phyloP scores from a whole-genome alignment of 352 stramenopile species.

The Globisporangium alternatum region DNA sequence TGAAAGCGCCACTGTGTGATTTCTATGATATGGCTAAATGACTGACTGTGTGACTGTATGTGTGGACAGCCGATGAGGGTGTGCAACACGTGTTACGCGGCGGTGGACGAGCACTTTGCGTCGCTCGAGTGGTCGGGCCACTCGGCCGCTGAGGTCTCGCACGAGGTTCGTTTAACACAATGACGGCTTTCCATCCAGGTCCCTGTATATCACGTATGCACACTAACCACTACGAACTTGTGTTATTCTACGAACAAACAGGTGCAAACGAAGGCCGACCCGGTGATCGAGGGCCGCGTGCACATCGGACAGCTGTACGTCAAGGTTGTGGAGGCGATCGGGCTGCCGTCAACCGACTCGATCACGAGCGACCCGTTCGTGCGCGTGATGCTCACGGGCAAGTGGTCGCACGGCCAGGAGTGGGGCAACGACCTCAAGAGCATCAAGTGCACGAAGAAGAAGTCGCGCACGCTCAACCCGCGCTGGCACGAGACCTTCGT shows the following conservation, averaged over 20 bases:
- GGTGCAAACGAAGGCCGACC: slow-evolving; percentile 66
- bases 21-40: background rate
- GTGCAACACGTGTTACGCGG: slow-evolving; percentile 85
- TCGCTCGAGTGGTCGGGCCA: slow-evolving; percentile 83
- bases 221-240: background rate
- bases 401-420: slow-evolving; percentile 84
- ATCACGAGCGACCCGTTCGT: slow-evolving; percentile 88
- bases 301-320: slow-evolving; percentile 86
- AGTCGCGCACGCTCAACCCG: slow-evolving; percentile 81
- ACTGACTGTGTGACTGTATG: slow-evolving; percentile 4
- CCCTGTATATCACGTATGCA: background rate
- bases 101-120: slow-evolving; percentile 81
- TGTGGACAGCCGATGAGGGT: slow-evolving; percentile 69
- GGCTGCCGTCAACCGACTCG: slow-evolving; percentile 80
- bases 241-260: slow-evolving; percentile 7
- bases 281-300: slow-evolving; percentile 77
- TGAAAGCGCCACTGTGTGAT: background rate
- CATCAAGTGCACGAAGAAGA: slow-evolving; percentile 84
- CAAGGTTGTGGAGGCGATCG: slow-evolving; percentile 84
- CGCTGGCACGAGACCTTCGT: slow-evolving; percentile 88
- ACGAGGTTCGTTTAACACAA: background rate
- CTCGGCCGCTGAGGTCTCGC: slow-evolving; percentile 55
- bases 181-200: background rate
- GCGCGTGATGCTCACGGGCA: slow-evolving; percentile 77
- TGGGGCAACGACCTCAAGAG: slow-evolving; percentile 82